Base-by-base conservation (phyloP, 179 eudicot species). In the Silene coronaria region DNA sequence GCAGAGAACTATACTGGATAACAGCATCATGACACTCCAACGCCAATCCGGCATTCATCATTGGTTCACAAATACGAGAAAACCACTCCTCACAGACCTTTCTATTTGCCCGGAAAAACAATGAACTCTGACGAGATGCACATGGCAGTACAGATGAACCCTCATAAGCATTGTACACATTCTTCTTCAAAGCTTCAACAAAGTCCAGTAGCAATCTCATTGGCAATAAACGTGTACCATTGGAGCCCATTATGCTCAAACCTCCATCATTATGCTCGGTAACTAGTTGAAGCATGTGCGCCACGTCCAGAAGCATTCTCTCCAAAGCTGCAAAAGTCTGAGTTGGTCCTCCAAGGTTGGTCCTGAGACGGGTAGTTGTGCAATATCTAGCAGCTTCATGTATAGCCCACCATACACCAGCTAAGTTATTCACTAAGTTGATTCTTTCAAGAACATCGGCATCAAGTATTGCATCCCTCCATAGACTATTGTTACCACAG, bases 11-110 rank as follows among this genome's bases (percentile, higher is more conserved):
- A 75, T 91, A 96, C 78, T 91, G 92, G 79, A 91, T 81, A 68
- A 92, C 90, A 84, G 97, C 91, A 85, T 90, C 88, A 78, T 93
- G 97, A 78, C 96, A 91, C 74, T 96, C 98, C 68, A 96, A 84
- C 6, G 97, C 90, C 80, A 93, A 79, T 59, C 97, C 97, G 80
- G 98, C 97, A 89, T 93, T 94, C 97, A 93, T 91, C 99, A 96
- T 96, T 72, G 99, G 99, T 70, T 96, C 99, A 82, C 94, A 89
- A 79, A 96, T 96, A 75, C 99, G 93, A 84, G 97, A 91, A 85
- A 96, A 96, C 99, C 99, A 96, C 87, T 96, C 99, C 88, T 96
- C 99, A 60, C 99, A 96, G 55, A 96, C 99, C 84, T 93, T 96
- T 83, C 89, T 91, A 81, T 96, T 96, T 74, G 99, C 96, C 70